Percentiles rank a stretch among this genome's conserved stretches.
phyloP scores from a whole-genome alignment of 208 protist genomes.

The Tetramitus jugosus region DNA sequence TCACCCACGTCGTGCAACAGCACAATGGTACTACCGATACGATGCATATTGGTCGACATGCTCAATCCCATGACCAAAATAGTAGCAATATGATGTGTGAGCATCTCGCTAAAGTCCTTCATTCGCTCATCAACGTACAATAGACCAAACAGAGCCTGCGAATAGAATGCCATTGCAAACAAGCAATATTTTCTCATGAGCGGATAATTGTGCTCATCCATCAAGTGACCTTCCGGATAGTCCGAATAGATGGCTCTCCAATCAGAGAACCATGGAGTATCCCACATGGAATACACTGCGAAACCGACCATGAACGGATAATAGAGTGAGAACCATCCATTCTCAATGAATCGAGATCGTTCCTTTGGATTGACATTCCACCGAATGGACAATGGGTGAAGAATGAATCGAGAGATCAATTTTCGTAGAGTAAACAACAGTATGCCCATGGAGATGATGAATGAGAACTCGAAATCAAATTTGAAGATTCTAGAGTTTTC shows the following conservation, averaged over 20 bases:
- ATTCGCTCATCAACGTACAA: constrained; percentile 14
- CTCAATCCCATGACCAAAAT: neutral
- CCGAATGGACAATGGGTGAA: too few species aligned
- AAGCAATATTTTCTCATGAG: neutral
- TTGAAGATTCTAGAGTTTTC: too few species aligned
- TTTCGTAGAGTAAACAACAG: too few species aligned
- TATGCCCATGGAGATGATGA: too few species aligned
- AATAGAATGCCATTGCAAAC: neutral
- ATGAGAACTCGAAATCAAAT: too few species aligned
- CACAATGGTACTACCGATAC: neutral
- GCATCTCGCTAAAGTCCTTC: constrained; percentile 12
- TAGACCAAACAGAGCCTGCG: neutral
- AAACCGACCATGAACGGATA: neutral
- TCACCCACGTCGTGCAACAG: constrained; percentile 12
- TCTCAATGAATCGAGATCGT: constrained; percentile 2
- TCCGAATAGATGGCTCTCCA: too few species aligned
- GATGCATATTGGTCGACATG: neutral
- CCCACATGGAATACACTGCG: neutral
- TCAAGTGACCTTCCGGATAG: neutral
- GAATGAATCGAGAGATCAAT: too few species aligned
- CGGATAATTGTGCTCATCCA: neutral
- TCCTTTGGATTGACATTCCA: too few species aligned
- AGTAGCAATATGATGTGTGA: constrained; percentile 9
- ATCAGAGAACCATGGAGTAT: constrained; percentile 3
- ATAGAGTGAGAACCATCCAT: constrained; percentile 12